Percentiles rank a stretch among this genome's conserved stretches.
Evolutionary conservation across 108 stramenopile genomes (phyloP).

Genomic region (Cyclotella kingstonii): DNA sequence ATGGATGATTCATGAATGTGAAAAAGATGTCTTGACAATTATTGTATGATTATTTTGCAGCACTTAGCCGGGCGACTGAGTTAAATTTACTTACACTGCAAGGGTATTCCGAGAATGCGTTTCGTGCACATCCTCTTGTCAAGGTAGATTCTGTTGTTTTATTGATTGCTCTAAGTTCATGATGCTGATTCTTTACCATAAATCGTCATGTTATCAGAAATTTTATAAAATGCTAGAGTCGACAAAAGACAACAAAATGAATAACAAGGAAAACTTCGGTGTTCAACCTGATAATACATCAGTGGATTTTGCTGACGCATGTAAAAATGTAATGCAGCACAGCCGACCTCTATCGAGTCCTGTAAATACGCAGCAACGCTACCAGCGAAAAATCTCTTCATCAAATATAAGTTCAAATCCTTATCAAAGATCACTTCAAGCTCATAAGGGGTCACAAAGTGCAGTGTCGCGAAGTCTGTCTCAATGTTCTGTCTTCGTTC

Average conservation of each 20-base stretch:
- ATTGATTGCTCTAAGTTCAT: background rate
- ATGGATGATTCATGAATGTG: no score
- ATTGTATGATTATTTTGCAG: no score
- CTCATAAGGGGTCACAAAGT: no score
- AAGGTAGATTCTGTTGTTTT: slow-evolving; percentile 21
- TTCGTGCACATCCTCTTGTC: slow-evolving; percentile 53
- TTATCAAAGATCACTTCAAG: no score
- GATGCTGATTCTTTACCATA: background rate
- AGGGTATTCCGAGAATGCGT: slow-evolving; percentile 51
- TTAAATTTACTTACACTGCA: slow-evolving; percentile 51
- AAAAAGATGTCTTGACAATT: no score
- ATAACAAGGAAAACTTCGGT: slow-evolving; percentile 15
- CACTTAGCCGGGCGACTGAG: slow-evolving; percentile 77
- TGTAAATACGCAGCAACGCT: background rate
- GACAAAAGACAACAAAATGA: background rate
- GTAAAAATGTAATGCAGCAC: background rate
- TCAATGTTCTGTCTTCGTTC: background rate
- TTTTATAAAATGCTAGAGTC: slow-evolving; percentile 18
- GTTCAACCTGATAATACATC: background rate
- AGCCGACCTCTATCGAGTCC: background rate
- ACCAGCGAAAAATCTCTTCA: no score
- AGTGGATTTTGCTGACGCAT: slow-evolving; percentile 3
- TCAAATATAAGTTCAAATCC: no score
- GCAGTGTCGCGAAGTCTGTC: slow-evolving; percentile 15
- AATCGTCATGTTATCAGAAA: background rate